A percentile compares a stretch with the other conserved stretches of the same genome.
These are phyloP conservation scores for Fusarium agapanthi DNA, from an alignment of 2,329 filamentous ascomycete species.

Conservation along the genomic window DNA sequence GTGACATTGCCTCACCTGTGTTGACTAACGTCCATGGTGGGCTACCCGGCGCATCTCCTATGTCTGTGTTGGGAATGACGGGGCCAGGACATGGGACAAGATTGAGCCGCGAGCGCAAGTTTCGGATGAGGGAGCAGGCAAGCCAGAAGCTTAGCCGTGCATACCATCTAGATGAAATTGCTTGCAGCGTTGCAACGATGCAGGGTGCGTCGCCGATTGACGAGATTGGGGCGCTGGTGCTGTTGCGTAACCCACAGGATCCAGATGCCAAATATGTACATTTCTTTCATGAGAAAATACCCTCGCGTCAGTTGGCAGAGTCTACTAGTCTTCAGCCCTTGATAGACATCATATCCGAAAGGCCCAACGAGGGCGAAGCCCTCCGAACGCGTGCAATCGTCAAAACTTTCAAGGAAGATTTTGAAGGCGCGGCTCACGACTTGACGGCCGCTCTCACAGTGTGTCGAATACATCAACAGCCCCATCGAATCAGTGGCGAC, in stretches of 20 bases:
- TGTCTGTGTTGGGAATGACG: slow-evolving; percentile 32
- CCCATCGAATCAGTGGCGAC: slow-evolving; percentile 62
- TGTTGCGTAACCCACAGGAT: slow-evolving; percentile 74
- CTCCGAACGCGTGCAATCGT: slow-evolving; percentile 79
- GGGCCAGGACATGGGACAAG: slow-evolving; percentile 69
- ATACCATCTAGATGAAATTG: slow-evolving; percentile 84
- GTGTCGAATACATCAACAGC: slow-evolving; percentile 61
- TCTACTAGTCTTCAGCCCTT: slow-evolving; percentile 74
- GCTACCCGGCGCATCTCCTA: slow-evolving; percentile 29
- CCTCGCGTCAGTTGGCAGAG: slow-evolving; percentile 75
- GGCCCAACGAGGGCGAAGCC: slow-evolving; percentile 71
- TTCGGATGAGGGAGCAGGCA: slow-evolving; percentile 82
- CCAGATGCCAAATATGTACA: slow-evolving; percentile 86
- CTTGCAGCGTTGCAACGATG: slow-evolving; percentile 84
- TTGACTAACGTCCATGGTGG: slow-evolving; percentile 64
- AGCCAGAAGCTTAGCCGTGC: slow-evolving; percentile 80
- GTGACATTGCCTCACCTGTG: slow-evolving; percentile 72
- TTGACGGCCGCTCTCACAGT: slow-evolving; percentile 71
- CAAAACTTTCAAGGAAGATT: slow-evolving; percentile 79
- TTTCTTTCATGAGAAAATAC: slow-evolving; percentile 92
- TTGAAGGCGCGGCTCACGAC: slow-evolving; percentile 73
- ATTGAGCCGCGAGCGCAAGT: slow-evolving; percentile 78
- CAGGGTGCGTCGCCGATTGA: slow-evolving; percentile 80
- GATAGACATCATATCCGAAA: slow-evolving; percentile 71
- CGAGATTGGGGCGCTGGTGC: slow-evolving; percentile 76